A percentile compares a stretch with the other conserved stretches of the same genome.
Evolutionary conservation across 345 rosid genomes (phyloP).

Genomic region (Eucalyptus tenuipes): DNA sequence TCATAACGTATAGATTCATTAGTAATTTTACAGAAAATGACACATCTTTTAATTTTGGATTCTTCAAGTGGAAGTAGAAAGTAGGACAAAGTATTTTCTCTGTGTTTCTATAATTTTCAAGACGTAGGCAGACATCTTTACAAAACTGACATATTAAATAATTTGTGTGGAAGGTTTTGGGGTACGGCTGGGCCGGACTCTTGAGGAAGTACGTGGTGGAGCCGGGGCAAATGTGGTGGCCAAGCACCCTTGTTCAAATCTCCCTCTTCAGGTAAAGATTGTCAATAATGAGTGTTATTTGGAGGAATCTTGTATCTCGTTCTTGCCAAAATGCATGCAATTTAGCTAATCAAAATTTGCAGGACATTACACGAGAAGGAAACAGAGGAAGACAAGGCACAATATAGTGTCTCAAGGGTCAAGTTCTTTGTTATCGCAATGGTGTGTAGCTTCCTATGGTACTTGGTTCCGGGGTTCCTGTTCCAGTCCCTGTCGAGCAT

Average conservation of each 20-base stretch:
- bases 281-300: neutral
- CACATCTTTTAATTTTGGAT: neutral
- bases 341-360: neutral
- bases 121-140: neutral
- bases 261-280: neutral
- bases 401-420: neutral
- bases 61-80: neutral
- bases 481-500: neutral
- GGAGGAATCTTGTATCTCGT: neutral
- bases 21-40: neutral
- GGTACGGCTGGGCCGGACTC: constrained; percentile 5
- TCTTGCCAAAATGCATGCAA: neutral
- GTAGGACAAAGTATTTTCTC: neutral
- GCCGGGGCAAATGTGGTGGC: constrained; percentile 8
- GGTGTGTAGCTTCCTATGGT: neutral
- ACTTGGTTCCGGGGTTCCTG: neutral
- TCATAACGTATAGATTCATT: neutral
- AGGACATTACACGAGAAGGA: constrained; percentile 4
- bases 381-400: neutral
- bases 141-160: neutral
- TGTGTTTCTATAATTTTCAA: neutral
- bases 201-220: constrained; percentile 3
- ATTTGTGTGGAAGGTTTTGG: neutral
- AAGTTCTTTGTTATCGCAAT: neutral
- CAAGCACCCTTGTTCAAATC: constrained; percentile 3